phyloP scores from a whole-genome alignment of 2,329 filamentous ascomycete genomes.

The Lasiodiplodia sp. region DNA sequence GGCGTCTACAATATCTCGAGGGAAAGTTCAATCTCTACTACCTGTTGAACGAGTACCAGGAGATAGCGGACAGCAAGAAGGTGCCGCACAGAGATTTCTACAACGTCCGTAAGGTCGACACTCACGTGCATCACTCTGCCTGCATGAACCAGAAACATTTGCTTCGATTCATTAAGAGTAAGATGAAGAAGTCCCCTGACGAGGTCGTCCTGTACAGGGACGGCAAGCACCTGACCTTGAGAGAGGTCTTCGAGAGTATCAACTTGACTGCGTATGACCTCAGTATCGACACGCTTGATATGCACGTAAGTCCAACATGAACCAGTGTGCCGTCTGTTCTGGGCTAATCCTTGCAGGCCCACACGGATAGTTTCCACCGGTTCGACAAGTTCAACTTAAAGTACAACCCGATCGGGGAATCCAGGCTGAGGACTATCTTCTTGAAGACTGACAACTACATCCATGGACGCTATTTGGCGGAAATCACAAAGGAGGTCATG shows the following conservation, averaged over 20 bases:
- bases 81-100: constrained; percentile 99
- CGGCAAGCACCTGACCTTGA: constrained; percentile 87
- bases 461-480: constrained; percentile 91
- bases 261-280: constrained; percentile 96
- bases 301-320: constrained; percentile 75
- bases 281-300: constrained; percentile 97
- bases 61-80: constrained; percentile 96
- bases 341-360: constrained; percentile 64
- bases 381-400: constrained; percentile 99
- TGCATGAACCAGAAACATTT: constrained; percentile 99
- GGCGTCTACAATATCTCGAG: constrained; percentile 92
- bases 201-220: constrained; percentile 93
- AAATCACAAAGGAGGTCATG: constrained; percentile 98
- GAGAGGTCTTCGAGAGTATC: constrained; percentile 96
- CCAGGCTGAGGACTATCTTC: constrained; percentile 94
- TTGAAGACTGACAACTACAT: constrained; percentile 99
- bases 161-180: constrained; percentile 98
- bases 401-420: constrained; percentile 97
- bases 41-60: constrained; percentile 94
- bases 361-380: constrained; percentile 96
- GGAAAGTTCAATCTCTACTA: constrained; percentile 96
- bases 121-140: constrained; percentile 97
- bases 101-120: constrained; percentile 98
- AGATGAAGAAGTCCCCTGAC: constrained; percentile 98
- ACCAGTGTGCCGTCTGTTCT: not conserved